Base-by-base conservation (phyloP, 306 rosid species). In the Quercus robur region DNA sequence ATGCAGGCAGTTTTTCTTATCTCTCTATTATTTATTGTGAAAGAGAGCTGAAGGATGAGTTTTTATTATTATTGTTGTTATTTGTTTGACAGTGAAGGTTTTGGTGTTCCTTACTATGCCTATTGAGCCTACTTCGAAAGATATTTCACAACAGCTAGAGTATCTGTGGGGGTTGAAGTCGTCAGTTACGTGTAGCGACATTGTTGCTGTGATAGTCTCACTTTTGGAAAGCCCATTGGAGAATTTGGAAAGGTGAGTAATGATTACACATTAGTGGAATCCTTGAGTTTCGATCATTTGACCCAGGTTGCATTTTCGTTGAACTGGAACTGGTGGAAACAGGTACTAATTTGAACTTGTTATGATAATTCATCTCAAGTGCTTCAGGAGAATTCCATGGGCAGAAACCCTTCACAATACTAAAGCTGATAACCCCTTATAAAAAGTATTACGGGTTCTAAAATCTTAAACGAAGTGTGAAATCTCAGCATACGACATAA, bases 71-170 rank as follows among this genome's bases (percentile, higher is more conserved):
- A 6, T 28, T 3, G 61, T 44, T 33, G 71, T 56, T 56, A 62
- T 70, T 71, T 33, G 70, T 44, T 33, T 70, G 78, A 74, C 85
- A 93, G 99, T 95, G 83, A 95, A 95, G 87, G 91, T 95, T 74
- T 55, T 95, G 90, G 99, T 93, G 85, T 95, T 93, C 81, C 88
- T 93, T 70, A 91, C 97, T 0, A 95, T 95, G 99, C 99, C 99
- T 1, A 69, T 93, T 23, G 99, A 95, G 76, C 87, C 93, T 23
- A 80, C 92, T 12, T 95, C 98, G 7, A 88, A 82, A 3, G 94
- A 93, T 73, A 81, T 89, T 68, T 55, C 92, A 26, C 97, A 91
- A 66, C 99, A 95, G 81, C 76, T 90, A 73, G 99, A 95, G 79
- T 91, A 87, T 89, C 74, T 95, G 5, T 93, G 99, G 99, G 89